phyloP scores from a whole-genome alignment of 495 filamentous ascomycete species.

The Penicillium canescens region DNA sequence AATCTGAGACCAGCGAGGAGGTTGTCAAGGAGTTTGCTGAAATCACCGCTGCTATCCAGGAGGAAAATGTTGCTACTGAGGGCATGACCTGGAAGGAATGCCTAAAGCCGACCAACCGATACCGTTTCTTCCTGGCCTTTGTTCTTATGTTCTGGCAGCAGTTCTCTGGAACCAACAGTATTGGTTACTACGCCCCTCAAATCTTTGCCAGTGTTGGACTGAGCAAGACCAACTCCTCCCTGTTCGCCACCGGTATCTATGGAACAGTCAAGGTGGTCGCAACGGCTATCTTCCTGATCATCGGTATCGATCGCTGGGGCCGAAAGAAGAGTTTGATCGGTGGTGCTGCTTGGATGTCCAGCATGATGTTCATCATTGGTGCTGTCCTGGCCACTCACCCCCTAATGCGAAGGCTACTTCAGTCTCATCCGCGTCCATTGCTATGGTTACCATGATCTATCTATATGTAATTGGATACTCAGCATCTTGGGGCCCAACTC shows the following conservation, averaged over 20 bases:
- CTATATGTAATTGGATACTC: constrained; percentile 51
- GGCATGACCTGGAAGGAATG: constrained; percentile 43
- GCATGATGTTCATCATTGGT: constrained; percentile 78
- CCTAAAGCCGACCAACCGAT: constrained; percentile 37
- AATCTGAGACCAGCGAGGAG: constrained; percentile 33
- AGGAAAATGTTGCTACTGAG: constrained; percentile 42
- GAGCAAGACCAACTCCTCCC: constrained; percentile 39
- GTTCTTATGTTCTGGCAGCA: constrained; percentile 55
- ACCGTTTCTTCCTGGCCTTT: constrained; percentile 45
- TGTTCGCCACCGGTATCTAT: constrained; percentile 55
- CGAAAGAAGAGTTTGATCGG: constrained; percentile 66
- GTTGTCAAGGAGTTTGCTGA: constrained; percentile 63
- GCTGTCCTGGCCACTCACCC: constrained; percentile 57
- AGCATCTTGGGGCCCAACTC: constrained; percentile 43
- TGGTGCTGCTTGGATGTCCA: constrained; percentile 65
- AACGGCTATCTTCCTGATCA: constrained; percentile 62
- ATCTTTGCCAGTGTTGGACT: constrained; percentile 52
- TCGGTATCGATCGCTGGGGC: constrained; percentile 70
- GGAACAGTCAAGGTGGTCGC: constrained; percentile 54
- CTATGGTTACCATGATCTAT: constrained; percentile 56
- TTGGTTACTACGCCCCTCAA: constrained; percentile 53
- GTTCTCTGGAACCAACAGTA: constrained; percentile 52
- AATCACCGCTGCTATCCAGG: constrained; percentile 45
- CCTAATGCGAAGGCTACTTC: constrained; percentile 26
- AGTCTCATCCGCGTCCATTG: constrained; percentile 42